Conservation (phyloP, 345 rosid genomes). For the Populus simonii region DNA sequence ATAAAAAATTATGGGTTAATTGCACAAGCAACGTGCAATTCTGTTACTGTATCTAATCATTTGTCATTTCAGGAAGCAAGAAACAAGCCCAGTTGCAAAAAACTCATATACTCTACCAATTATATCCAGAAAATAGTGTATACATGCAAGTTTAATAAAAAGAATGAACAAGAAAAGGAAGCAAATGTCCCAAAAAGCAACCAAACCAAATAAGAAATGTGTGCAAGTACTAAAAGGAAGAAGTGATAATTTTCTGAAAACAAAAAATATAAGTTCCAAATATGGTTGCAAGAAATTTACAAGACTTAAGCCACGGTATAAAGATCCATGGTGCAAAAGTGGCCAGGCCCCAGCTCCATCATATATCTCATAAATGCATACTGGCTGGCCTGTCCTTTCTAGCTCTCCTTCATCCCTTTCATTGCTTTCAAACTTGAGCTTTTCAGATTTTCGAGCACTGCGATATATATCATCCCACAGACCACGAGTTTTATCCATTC, state of each 20-base stretch:
- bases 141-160: neutral
- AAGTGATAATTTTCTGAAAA: neutral
- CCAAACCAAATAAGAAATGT: neutral
- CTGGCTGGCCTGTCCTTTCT: slow-evolving; percentile 92
- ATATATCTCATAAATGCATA: slow-evolving; percentile 91
- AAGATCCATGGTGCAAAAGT: slow-evolving; percentile 91
- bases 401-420: slow-evolving; percentile 99
- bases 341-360: slow-evolving; percentile 92
- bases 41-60: neutral
- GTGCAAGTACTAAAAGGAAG: neutral
- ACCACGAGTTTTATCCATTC: slow-evolving; percentile 67
- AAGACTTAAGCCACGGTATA: slow-evolving; percentile 91
- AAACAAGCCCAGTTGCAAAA: neutral
- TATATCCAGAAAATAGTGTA: no score
- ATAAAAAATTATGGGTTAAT: neutral
- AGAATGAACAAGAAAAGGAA: neutral
- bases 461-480: slow-evolving; percentile 90
- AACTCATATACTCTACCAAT: neutral
- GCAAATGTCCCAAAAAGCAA: neutral
- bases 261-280: neutral
- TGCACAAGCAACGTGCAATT: neutral
- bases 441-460: slow-evolving; percentile 82
- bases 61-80: neutral
- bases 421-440: slow-evolving; percentile 77
- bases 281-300: slow-evolving; percentile 48